These are phyloP conservation scores for Eutrema japonicum DNA, from an alignment of 345 rosid genomes.

Conservation along the genomic window DNA sequence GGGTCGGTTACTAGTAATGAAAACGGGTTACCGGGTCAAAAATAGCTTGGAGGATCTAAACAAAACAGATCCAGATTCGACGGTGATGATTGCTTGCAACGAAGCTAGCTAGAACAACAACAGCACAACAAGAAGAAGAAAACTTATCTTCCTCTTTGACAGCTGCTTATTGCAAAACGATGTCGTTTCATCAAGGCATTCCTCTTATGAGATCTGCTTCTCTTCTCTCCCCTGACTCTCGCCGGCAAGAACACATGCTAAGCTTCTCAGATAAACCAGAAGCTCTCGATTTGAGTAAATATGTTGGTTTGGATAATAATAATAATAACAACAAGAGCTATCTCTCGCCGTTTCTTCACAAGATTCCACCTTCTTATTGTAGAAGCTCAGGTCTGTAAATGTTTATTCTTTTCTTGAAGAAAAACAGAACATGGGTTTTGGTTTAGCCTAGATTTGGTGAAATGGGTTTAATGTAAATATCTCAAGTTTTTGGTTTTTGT, in stretches of 20 bases:
- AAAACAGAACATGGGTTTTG: conserved; percentile 21
- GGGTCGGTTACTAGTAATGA: conserved; percentile 52
- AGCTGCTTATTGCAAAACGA: conserved; percentile 44
- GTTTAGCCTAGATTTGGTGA: conserved; percentile 26
- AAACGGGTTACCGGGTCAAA: conserved; percentile 45
- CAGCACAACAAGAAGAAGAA: conserved; percentile 30
- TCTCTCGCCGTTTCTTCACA: conserved; percentile 42
- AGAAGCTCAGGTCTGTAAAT: conserved; percentile 51
- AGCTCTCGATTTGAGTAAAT: conserved; percentile 41
- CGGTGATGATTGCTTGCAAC: conserved; percentile 49
- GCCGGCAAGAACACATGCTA: conserved; percentile 55
- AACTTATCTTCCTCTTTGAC: conserved; percentile 10
- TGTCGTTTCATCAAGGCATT: conserved; percentile 53
- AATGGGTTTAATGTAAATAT: conserved; percentile 12
- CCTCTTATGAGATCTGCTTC: conserved; percentile 61
- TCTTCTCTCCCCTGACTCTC: conserved; percentile 39
- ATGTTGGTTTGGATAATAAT: conserved; percentile 40
- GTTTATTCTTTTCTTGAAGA: neutral
- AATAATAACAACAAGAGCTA: conserved; percentile 30
- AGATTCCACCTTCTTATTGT: conserved; percentile 40
- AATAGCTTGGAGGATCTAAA: conserved; percentile 48
- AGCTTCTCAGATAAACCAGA: conserved; percentile 61
- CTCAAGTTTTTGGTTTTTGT: too few relatives aligned
- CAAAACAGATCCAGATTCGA: conserved; percentile 52
- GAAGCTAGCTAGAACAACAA: conserved; percentile 38